These are phyloP conservation scores for Gregarina niphandrodes DNA, from an alignment of 169 alveolate genomes.

Conservation along the genomic window DNA sequence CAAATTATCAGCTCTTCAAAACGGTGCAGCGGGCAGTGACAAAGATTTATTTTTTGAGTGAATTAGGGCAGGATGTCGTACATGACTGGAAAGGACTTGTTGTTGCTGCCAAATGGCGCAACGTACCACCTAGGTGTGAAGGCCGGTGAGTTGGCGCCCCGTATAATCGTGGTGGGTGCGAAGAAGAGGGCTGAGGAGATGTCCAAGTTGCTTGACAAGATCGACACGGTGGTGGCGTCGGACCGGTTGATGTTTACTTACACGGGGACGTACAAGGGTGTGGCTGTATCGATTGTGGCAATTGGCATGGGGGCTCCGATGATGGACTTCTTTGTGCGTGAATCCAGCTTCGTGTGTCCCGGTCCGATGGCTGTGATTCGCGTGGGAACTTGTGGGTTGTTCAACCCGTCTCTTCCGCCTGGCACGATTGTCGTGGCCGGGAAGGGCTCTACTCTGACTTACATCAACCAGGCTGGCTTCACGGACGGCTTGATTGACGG, in stretches of 20 bases:
- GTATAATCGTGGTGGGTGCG: slow-evolving; percentile 13
- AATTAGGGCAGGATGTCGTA: no score
- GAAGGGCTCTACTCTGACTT: slow-evolving; percentile 12
- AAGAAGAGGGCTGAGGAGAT: slow-evolving; percentile 7
- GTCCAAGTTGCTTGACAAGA: slow-evolving; percentile 5
- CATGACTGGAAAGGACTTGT: slow-evolving; percentile 7
- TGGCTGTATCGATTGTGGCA: slow-evolving; percentile 15
- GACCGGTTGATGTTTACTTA: slow-evolving; percentile 5
- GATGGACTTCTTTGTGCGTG: slow-evolving; percentile 27
- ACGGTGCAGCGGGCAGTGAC: no score
- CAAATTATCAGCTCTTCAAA: no score
- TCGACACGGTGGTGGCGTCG: slow-evolving; percentile 2
- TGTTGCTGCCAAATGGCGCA: slow-evolving; percentile 9
- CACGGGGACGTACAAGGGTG: slow-evolving; percentile 15
- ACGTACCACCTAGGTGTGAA: slow-evolving; percentile 18
- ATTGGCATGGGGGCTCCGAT: slow-evolving; percentile 28
- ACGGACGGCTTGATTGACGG: slow-evolving; percentile 11
- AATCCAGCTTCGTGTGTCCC: slow-evolving; percentile 8
- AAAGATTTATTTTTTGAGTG: no score
- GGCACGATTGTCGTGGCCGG: slow-evolving; percentile 16
- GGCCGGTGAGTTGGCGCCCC: slow-evolving; percentile 6
- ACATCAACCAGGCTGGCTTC: slow-evolving; percentile 10
- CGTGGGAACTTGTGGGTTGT: slow-evolving; percentile 14
- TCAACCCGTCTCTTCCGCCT: slow-evolving; percentile 16
- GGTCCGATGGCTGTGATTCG: slow-evolving; percentile 26